phyloP scores from a whole-genome alignment of 805 yeast genomes.

The Soucietia sequanensis region DNA sequence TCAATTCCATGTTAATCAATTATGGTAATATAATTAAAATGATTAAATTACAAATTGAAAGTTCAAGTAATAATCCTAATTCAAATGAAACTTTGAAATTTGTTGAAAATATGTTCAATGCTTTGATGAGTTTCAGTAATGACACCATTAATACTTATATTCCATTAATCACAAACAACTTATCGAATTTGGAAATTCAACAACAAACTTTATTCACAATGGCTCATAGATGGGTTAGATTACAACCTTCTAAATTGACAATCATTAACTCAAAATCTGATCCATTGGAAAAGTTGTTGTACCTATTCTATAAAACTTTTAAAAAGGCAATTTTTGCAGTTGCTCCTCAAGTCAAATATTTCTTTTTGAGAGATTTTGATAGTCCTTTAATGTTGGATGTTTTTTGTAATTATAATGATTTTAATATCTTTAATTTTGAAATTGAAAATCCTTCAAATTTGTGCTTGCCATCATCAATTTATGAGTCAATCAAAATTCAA shows the following conservation, averaged over 20 bases:
- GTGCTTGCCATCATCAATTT: slow-evolving; percentile 12
- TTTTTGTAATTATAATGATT: slow-evolving; percentile 20
- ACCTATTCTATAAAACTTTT: slow-evolving; percentile 30
- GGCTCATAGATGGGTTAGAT: slow-evolving; percentile 34
- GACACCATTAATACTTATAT: slow-evolving; percentile 24
- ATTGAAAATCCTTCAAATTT: slow-evolving; percentile 15
- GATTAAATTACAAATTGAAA: slow-evolving; percentile 2
- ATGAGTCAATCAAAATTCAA: slow-evolving; percentile 11
- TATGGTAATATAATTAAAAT: slow-evolving; percentile 18
- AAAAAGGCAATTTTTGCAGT: slow-evolving; percentile 34
- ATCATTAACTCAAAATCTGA: slow-evolving; percentile 19
- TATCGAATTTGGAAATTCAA: slow-evolving; percentile 27
- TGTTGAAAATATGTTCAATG: slow-evolving; percentile 19
- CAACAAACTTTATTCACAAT: slow-evolving; percentile 33
- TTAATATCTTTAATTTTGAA: slow-evolving; percentile 18
- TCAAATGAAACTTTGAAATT: slow-evolving; percentile 10
- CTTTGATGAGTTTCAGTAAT: slow-evolving; percentile 21
- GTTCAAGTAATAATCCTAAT: slow-evolving; percentile 5
- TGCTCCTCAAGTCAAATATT: slow-evolving; percentile 40
- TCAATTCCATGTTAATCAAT: slow-evolving; percentile 17
- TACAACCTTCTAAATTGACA: slow-evolving; percentile 30
- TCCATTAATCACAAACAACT: slow-evolving; percentile 22
- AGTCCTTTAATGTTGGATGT: slow-evolving; percentile 40
- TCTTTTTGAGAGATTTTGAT: slow-evolving; percentile 40
- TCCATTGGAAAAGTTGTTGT: slow-evolving; percentile 32